Percentiles rank a stretch among this genome's conserved stretches.
These are phyloP conservation scores for Mycena olivaceomarginata DNA, from an alignment of 768 basidiomycete species.

Conservation along the genomic window DNA sequence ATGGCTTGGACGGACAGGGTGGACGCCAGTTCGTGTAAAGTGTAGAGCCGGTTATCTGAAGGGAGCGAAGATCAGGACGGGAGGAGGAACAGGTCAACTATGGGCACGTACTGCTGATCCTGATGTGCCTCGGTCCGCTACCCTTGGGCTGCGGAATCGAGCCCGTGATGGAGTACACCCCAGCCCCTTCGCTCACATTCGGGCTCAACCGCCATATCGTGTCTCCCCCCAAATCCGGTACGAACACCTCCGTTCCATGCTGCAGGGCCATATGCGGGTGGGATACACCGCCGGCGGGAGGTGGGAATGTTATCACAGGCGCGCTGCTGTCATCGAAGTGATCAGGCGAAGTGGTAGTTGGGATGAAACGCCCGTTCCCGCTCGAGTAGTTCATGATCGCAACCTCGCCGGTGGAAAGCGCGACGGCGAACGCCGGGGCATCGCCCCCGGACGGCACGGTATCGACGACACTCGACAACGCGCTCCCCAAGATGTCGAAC, in stretches of 20 bases:
- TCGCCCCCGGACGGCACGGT: slow-evolving; percentile 70
- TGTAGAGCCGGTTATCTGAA: slow-evolving; percentile 64
- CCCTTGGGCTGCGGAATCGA: slow-evolving; percentile 76
- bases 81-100: background rate
- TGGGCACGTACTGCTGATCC: slow-evolving; percentile 54
- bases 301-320: slow-evolving; percentile 73
- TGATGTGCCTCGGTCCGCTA: slow-evolving; percentile 78
- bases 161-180: slow-evolving; percentile 74
- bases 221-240: slow-evolving; percentile 84
- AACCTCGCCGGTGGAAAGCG: slow-evolving; percentile 75
- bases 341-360: slow-evolving; percentile 62
- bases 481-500: slow-evolving; percentile 70
- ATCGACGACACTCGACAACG: slow-evolving; percentile 65
- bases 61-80: background rate
- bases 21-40: slow-evolving; percentile 66
- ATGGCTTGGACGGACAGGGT: slow-evolving; percentile 66
- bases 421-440: slow-evolving; percentile 69
- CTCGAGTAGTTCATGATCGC: slow-evolving; percentile 75
- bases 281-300: slow-evolving; percentile 63
- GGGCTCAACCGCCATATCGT: slow-evolving; percentile 79
- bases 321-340: slow-evolving; percentile 57
- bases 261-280: slow-evolving; percentile 83
- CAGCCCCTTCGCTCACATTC: slow-evolving; percentile 58
- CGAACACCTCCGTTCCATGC: slow-evolving; percentile 72
- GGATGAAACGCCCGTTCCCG: slow-evolving; percentile 73